Conservation (phyloP, 805 yeast genomes). For the Candida nemodendra region DNA sequence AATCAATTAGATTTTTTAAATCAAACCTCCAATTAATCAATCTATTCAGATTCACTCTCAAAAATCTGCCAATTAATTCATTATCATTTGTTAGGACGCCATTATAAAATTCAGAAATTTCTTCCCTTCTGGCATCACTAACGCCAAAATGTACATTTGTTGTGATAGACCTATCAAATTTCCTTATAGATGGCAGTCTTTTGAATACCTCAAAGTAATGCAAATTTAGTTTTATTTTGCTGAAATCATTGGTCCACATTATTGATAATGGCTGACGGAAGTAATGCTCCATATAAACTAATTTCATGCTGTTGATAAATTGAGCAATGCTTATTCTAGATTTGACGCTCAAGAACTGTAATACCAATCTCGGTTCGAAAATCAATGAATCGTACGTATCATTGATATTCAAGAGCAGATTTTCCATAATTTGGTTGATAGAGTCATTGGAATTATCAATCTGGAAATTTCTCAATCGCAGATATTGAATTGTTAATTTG, state of each 20-base stretch:
- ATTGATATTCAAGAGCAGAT: constrained; percentile 30
- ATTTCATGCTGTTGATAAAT: constrained; percentile 31
- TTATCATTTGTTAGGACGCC: constrained; percentile 23
- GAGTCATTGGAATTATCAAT: constrained; percentile 33
- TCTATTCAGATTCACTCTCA: constrained; percentile 25
- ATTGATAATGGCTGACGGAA: constrained; percentile 34
- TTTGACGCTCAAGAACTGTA: constrained; percentile 26
- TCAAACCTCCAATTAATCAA: constrained; percentile 32
- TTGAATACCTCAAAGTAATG: constrained; percentile 29
- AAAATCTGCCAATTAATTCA: constrained; percentile 20
- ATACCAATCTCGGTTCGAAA: constrained; percentile 31
- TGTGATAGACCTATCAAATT: constrained; percentile 9
- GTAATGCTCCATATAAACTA: constrained; percentile 35
- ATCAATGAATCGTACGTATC: constrained; percentile 33
- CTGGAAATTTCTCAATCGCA: constrained; percentile 27
- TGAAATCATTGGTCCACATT: constrained; percentile 32
- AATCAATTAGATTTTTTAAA: constrained; percentile 27
- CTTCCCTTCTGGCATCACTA: constrained; percentile 5
- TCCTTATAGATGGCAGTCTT: constrained; percentile 29
- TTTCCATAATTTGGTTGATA: constrained; percentile 31
- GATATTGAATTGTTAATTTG: constrained; percentile 18
- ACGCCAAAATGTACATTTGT: constrained; percentile 1
- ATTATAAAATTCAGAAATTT: constrained; percentile 17
- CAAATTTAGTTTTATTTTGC: constrained; percentile 20
- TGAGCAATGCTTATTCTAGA: constrained; percentile 29